Evolutionary conservation across 2,329 filamentous ascomycete species (phyloP).

Genomic region (Tolypocladium inflatum): DNA sequence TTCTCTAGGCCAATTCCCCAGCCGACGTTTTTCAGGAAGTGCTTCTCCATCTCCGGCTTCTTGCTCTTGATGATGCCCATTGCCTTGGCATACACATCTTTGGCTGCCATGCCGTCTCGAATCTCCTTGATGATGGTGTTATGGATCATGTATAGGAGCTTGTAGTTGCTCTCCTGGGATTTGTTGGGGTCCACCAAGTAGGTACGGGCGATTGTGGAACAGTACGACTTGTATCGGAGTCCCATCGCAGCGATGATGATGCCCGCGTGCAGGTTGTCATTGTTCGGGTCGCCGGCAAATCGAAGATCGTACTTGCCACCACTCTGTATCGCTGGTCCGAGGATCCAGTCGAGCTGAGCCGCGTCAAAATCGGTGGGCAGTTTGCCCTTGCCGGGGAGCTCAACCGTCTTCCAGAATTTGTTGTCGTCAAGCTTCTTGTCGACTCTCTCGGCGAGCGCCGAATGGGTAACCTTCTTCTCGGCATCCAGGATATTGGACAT

Average conservation of each 20-base stretch:
- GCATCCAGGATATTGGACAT: constrained; percentile 95
- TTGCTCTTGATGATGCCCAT: constrained; percentile 71
- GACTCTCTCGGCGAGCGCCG: constrained; percentile 74
- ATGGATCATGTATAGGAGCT: constrained; percentile 74
- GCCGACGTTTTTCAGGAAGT: constrained; percentile 88
- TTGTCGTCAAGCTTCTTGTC: constrained; percentile 84
- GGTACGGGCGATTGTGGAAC: constrained; percentile 82
- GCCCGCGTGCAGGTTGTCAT: constrained; percentile 76
- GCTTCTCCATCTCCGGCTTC: constrained; percentile 90
- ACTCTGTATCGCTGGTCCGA: constrained; percentile 86
- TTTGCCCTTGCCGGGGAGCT: constrained; percentile 61
- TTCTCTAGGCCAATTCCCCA: constrained; percentile 90
- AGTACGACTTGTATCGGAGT: constrained; percentile 91
- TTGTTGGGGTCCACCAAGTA: constrained; percentile 97
- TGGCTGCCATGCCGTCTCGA: constrained; percentile 73
- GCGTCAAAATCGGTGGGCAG: constrained; percentile 81
- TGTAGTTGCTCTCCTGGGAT: constrained; percentile 89
- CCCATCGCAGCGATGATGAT: constrained; percentile 91
- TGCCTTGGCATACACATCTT: constrained; percentile 89
- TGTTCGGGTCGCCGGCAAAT: constrained; percentile 68
- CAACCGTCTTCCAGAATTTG: constrained; percentile 82
- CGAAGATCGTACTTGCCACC: constrained; percentile 91
- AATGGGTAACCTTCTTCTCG: constrained; percentile 95
- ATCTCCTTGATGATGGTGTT: constrained; percentile 86
- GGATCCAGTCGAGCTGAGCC: constrained; percentile 85